Percentiles rank a stretch among this genome's conserved stretches.
phyloP scores from a whole-genome alignment of 129 eudicot genomes.

The Logfia minima region DNA sequence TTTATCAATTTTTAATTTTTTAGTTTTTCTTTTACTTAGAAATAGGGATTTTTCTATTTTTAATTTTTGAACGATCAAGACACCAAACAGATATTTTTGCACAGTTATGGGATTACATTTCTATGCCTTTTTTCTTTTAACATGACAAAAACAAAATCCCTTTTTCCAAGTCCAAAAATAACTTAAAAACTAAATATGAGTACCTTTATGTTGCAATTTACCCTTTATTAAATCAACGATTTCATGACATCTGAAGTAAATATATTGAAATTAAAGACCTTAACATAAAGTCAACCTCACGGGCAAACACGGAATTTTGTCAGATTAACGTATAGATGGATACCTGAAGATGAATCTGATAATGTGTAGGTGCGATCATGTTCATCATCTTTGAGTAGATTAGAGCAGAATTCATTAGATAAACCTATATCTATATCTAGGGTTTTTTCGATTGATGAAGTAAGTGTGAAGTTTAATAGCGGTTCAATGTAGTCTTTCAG shows the following conservation, averaged over 20 bases:
- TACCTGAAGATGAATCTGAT: constrained; percentile 31
- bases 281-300: not conserved
- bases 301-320: not conserved
- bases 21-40: too few species aligned
- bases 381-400: constrained; percentile 47
- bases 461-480: constrained; percentile 53
- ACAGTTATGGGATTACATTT: too few species aligned
- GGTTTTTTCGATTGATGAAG: constrained; percentile 41
- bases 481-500: constrained; percentile 54
- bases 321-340: not conserved
- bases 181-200: not conserved
- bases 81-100: too few species aligned
- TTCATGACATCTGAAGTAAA: not conserved
- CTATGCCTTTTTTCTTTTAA: too few species aligned
- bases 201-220: not conserved
- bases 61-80: too few species aligned
- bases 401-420: constrained; percentile 47
- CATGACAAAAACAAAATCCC: not conserved
- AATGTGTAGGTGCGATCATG: constrained; percentile 25
- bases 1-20: not conserved
- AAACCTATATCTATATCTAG: constrained; percentile 40
- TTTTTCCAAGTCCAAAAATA: not conserved
- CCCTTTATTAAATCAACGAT: not conserved
- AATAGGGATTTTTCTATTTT: not conserved
- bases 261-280: not conserved